Percentiles rank a stretch among this genome's conserved stretches.
Evolutionary conservation across 1,139 yeast species (phyloP).

Genomic region (Barnettozyma hawaiiensis): DNA sequence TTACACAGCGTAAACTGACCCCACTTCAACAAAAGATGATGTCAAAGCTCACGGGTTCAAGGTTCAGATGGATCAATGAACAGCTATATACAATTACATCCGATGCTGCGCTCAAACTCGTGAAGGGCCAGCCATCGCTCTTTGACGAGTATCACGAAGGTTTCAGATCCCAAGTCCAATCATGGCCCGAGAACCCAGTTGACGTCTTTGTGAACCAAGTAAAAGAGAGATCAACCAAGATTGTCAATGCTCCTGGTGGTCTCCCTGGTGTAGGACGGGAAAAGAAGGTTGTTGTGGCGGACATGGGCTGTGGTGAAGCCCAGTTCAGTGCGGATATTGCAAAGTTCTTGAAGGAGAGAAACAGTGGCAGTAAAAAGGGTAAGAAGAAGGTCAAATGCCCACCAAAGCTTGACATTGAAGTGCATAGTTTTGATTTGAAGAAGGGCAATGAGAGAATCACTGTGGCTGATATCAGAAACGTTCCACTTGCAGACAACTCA

Average conservation of each 20-base stretch:
- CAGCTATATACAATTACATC: conserved; percentile 85
- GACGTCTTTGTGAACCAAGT: conserved; percentile 77
- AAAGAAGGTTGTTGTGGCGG: conserved; percentile 71
- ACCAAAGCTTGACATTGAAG: conserved; percentile 43
- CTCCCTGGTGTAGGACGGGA: conserved; percentile 60
- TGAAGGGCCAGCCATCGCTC: conserved; percentile 76
- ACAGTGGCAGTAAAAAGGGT: conserved; percentile 29
- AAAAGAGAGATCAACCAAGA: conserved; percentile 52
- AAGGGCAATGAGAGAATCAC: conserved; percentile 84
- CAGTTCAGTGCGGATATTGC: conserved; percentile 65
- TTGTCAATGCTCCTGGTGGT: conserved; percentile 92
- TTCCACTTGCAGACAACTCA: conserved; percentile 74
- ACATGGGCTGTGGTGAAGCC: conserved; percentile 99
- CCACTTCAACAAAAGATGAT: conserved; percentile 95
- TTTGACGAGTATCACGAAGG: conserved; percentile 96
- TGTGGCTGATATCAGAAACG: conserved; percentile 90
- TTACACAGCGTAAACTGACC: conserved; percentile 49
- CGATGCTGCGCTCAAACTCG: conserved; percentile 64
- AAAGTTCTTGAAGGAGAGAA: conserved; percentile 40
- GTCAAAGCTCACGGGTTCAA: conserved; percentile 87
- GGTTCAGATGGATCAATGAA: conserved; percentile 97
- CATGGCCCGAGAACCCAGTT: conserved; percentile 99
- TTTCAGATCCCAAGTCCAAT: conserved; percentile 85
- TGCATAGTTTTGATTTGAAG: conserved; percentile 87
- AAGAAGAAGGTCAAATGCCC: conserved; percentile 27